phyloP scores from a whole-genome alignment of 495 filamentous ascomycete species.

The Parathielavia appendiculata region DNA sequence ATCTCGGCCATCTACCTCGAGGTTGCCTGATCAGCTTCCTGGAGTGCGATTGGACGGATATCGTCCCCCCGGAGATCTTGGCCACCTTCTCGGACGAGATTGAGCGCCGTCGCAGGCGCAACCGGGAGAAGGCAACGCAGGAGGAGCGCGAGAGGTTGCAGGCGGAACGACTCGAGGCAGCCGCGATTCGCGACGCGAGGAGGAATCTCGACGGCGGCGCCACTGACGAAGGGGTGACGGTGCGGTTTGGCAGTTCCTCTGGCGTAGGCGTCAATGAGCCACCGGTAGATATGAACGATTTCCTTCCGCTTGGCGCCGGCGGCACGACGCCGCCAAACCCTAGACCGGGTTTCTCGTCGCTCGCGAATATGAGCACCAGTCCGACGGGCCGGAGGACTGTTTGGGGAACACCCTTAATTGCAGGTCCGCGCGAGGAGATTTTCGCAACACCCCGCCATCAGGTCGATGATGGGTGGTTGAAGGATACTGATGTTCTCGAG shows the following conservation, averaged over 20 bases:
- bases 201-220: constrained; percentile 30
- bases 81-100: constrained; percentile 69
- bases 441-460: constrained; percentile 31
- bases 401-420: constrained; percentile 73
- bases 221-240: constrained; percentile 34
- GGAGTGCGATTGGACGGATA: constrained; percentile 95
- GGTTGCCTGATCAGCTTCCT: constrained; percentile 92
- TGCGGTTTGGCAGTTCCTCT: constrained; percentile 24
- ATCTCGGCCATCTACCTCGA: constrained; percentile 83
- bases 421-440: constrained; percentile 45
- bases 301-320: constrained; percentile 57
- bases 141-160: constrained; percentile 88
- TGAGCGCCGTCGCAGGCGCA: constrained; percentile 68
- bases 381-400: constrained; percentile 72
- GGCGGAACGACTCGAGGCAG: constrained; percentile 75
- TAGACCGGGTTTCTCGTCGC: constrained; percentile 39
- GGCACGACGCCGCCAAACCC: constrained; percentile 38
- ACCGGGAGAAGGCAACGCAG: constrained; percentile 77
- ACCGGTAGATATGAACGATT: constrained; percentile 50
- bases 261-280: constrained; percentile 20
- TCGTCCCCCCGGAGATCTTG: constrained; percentile 70
- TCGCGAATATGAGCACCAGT: constrained; percentile 62
- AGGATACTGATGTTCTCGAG: constrained; percentile 45
- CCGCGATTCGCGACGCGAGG: constrained; percentile 40
- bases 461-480: constrained; percentile 74